Conservation (phyloP, 192 early-diverging fungal species). For the Umbelopsis ramanniana region DNA sequence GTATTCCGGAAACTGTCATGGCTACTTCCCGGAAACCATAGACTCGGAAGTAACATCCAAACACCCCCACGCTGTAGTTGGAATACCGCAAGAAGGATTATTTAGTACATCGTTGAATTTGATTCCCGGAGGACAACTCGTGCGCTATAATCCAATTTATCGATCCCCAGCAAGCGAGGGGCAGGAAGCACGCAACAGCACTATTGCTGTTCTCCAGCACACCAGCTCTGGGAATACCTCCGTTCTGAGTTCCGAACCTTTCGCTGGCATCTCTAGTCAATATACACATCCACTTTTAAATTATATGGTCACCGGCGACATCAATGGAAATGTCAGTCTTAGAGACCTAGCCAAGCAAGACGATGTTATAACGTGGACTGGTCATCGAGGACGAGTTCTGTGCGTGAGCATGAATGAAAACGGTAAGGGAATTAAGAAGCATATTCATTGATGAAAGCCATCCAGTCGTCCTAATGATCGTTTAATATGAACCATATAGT, state of each 20-base stretch:
- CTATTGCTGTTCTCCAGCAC: conserved; percentile 14
- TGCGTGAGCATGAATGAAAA: conserved; percentile 56
- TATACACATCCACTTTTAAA: conserved; percentile 38
- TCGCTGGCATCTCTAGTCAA: conserved; percentile 43
- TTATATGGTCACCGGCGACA: conserved; percentile 49
- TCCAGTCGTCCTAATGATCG: not conserved
- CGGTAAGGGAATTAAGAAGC: conserved; percentile 36
- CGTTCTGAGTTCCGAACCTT: not conserved
- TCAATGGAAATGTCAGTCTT: conserved; percentile 51
- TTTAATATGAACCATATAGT: conserved; percentile 18
- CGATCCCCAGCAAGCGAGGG: not conserved
- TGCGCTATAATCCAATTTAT: conserved; percentile 35
- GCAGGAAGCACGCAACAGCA: not conserved
- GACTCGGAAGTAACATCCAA: conserved; percentile 14
- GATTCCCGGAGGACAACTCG: conserved; percentile 2
- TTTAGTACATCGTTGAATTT: conserved; percentile 22
- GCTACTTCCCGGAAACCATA: conserved; percentile 37
- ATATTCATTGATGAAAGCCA: not conserved
- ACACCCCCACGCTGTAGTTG: conserved; percentile 26
- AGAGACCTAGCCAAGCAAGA: conserved; percentile 41
- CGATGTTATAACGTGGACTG: conserved; percentile 46
- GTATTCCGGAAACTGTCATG: conserved; percentile 44
- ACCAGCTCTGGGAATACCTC: conserved; percentile 5
- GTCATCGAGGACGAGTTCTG: conserved; percentile 46
- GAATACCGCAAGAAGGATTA: conserved; percentile 32